Evolutionary conservation across 768 basidiomycete species (phyloP), one percentile per base, ranked within the genome.

Genomic region (Mycena chlorophos): DNA sequence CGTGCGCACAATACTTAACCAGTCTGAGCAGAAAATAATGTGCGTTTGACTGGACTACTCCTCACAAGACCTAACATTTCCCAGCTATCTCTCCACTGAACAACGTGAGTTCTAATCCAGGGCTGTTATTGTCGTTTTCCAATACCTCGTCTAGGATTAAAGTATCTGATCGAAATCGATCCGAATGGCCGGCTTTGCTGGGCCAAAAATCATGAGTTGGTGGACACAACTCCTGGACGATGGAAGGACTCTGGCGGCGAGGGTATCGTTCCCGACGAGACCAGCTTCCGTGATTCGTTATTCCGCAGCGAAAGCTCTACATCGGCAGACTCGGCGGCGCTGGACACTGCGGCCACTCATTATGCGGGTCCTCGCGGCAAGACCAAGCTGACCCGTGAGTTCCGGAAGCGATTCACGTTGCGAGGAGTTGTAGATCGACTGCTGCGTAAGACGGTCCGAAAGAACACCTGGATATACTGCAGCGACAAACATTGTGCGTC

Each of bases 401-500:
- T 83, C 25, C 69, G 73, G 52, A 72, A 75, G 39, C 68, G 74
- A 52, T 76, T 86, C 47, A 85, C 83, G 8, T 61, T 76, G 5
- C 68, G 70, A n/a, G 84, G 84, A 4, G 65, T 82, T 20, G 71
- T 77, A 49, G 79, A 86, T 49, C 73, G 77, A 50, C 57, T 87
- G 46, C 66, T 87, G 49, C 68, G 82, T 47, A 86, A 84, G 68
- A 86, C 84, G 0, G 72, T 87, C 10, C 71, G 73, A 56, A 71
- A 75, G 30, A 83, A 87, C 66, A 85, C 84, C 2, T 88, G 86
- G 86, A 86, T 89, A 29, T 88, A 86, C 66, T 82, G 84, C 8
- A 74, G 82, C 49, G 85, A 84, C 57, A 80, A 77, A 54, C 73
- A 81, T 54, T 82, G 83, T 83, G 42, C 46, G 78, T 68, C 8